phyloP scores from a whole-genome alignment of 352 stramenopile species.

The Phytopythium sindhum region DNA sequence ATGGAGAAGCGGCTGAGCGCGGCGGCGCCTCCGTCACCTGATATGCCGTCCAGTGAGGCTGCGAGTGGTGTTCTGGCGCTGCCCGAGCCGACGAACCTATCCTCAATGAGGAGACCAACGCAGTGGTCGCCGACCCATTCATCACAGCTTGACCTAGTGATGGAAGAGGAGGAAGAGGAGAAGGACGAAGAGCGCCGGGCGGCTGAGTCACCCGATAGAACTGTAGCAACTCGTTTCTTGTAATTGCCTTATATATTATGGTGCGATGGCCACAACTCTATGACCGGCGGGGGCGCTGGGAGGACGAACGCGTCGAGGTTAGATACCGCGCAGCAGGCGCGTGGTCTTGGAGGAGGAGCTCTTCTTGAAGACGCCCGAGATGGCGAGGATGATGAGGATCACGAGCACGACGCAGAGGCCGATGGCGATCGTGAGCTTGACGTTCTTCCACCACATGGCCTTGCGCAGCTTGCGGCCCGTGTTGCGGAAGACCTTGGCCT shows the following conservation, averaged over 20 bases:
- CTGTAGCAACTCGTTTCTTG: neutral
- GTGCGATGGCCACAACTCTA: neutral
- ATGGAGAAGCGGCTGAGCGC: constrained; percentile 29
- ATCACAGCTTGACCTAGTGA: constrained; percentile 1
- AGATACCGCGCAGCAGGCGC: constrained; percentile 3
- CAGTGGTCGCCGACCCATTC: constrained; percentile 1
- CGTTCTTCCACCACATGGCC: constrained; percentile 87
- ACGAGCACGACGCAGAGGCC: constrained; percentile 61
- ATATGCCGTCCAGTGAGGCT: neutral
- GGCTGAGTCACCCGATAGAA: neutral
- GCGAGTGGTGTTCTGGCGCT: neutral
- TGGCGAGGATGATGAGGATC: constrained; percentile 70
- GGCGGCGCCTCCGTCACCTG: neutral
- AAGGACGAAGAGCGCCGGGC: neutral
- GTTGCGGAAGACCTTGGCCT: constrained; percentile 86
- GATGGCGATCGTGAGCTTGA: constrained; percentile 71
- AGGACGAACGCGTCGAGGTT: neutral
- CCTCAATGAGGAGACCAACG: neutral
- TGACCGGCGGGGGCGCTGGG: neutral
- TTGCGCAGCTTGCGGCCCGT: constrained; percentile 73
- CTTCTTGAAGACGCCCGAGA: constrained; percentile 75
- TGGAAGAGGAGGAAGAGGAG: constrained; percentile 5
- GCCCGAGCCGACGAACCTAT: neutral
- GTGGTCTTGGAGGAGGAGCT: constrained; percentile 26
- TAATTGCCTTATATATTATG: neutral